These are phyloP conservation scores for Emergomyces orientalis DNA, from an alignment of 2,329 filamentous ascomycete species.

Conservation along the genomic window DNA sequence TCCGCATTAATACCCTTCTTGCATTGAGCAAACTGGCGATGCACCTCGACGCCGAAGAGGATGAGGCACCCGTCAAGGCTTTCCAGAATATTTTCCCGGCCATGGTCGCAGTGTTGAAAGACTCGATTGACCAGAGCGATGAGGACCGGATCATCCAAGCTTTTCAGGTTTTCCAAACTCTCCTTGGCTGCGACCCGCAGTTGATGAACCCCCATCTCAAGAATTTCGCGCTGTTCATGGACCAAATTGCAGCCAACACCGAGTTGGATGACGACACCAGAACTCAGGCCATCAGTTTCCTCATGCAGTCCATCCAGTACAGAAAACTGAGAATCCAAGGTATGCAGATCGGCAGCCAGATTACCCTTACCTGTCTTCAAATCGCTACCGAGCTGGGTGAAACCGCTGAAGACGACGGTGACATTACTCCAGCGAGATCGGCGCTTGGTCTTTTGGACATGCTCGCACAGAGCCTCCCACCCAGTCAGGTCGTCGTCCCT, in stretches of 20 bases:
- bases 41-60: slow-evolving; percentile 79
- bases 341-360: slow-evolving; percentile 73
- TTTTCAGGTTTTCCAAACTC: slow-evolving; percentile 95
- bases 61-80: slow-evolving; percentile 59
- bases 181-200: slow-evolving; percentile 79
- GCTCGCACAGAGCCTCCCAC: slow-evolving; percentile 77
- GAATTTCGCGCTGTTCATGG: slow-evolving; percentile 88
- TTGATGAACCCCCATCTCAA: slow-evolving; percentile 78
- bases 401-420: slow-evolving; percentile 60
- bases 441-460: slow-evolving; percentile 83
- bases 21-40: slow-evolving; percentile 81
- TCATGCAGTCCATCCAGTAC: slow-evolving; percentile 86
- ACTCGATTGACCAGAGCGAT: slow-evolving; percentile 66
- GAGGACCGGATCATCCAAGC: slow-evolving; percentile 83
- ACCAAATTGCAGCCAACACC: slow-evolving; percentile 69
- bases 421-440: slow-evolving; percentile 73
- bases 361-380: slow-evolving; percentile 79
- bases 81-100: slow-evolving; percentile 74
- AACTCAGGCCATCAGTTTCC: slow-evolving; percentile 82
- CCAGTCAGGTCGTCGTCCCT: slow-evolving; percentile 87
- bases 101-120: slow-evolving; percentile 85
- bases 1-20: slow-evolving; percentile 88
- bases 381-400: slow-evolving; percentile 83
- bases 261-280: slow-evolving; percentile 75
- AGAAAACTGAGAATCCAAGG: slow-evolving; percentile 92